A percentile compares a stretch with the other conserved stretches of the same genome.
phyloP scores from a whole-genome alignment of 139 green algal genomes.

The Chlamydomonas applanata region DNA sequence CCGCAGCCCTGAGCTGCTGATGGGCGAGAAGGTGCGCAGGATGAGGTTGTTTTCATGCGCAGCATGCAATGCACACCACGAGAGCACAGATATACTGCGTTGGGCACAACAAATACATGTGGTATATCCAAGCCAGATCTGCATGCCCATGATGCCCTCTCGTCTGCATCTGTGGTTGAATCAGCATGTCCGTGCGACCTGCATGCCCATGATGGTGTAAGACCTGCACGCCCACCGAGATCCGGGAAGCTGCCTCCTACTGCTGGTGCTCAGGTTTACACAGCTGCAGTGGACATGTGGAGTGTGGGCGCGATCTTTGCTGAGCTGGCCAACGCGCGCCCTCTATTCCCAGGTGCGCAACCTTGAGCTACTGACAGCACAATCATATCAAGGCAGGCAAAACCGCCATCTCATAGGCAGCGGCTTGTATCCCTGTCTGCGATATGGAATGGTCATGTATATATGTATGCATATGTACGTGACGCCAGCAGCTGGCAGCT shows the following conservation, averaged over 20 bases:
- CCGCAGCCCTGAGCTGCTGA: conserved; percentile 92
- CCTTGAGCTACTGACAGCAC: neutral
- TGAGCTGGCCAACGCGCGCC: conserved; percentile 74
- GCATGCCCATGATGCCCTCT: no score
- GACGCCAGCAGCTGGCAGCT: neutral
- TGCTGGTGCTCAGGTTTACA: conserved; percentile 69
- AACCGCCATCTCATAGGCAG: neutral
- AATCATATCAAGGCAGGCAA: neutral
- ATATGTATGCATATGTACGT: neutral
- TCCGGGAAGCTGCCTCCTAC: no score
- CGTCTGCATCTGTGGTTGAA: no score
- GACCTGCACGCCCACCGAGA: no score
- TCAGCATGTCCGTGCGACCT: no score
- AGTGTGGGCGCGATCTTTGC: conserved; percentile 93
- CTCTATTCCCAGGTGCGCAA: conserved; percentile 62
- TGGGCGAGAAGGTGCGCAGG: conserved; percentile 60
- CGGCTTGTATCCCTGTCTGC: neutral
- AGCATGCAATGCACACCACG: no score
- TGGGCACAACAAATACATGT: no score
- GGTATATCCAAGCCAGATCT: no score
- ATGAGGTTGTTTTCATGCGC: no score
- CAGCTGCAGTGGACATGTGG: conserved; percentile 94
- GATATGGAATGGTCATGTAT: neutral
- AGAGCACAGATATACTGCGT: no score
- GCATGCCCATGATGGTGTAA: no score